Evolutionary conservation across 176 grass and related monocot genomes (phyloP).

Genomic region (Rhynchospora breviuscula): DNA sequence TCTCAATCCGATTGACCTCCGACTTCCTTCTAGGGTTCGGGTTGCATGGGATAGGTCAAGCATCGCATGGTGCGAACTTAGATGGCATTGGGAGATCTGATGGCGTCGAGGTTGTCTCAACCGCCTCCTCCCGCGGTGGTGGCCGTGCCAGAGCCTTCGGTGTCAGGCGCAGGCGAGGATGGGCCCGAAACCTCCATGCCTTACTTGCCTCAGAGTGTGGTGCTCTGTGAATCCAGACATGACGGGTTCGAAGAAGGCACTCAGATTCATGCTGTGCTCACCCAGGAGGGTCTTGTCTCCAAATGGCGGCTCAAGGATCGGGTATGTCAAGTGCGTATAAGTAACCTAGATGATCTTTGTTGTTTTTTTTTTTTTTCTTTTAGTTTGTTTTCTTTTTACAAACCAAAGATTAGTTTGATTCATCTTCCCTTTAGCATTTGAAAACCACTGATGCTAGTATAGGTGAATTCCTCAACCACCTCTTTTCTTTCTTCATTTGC

Average conservation of each 20-base stretch:
- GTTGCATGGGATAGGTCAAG: conserved; percentile 21
- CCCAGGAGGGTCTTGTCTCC: conserved; percentile 70
- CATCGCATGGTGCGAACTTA: background rate
- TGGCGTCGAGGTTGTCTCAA: conserved; percentile 70
- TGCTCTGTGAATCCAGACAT: conserved; percentile 77
- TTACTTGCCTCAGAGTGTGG: conserved; percentile 60
- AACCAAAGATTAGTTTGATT: background rate
- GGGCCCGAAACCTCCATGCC: conserved; percentile 27
- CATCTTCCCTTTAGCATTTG: background rate
- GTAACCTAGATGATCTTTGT: background rate
- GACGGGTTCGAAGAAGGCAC: conserved; percentile 62
- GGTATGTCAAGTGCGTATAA: conserved; percentile 37
- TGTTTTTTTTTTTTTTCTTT: background rate
- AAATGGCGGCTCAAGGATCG: conserved; percentile 92
- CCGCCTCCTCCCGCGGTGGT: conserved; percentile 30
- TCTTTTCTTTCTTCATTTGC: background rate
- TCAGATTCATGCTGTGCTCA: conserved; percentile 37
- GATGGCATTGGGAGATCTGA: conserved; percentile 99
- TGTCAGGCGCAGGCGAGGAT: background rate
- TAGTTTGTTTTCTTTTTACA: too few relatives aligned
- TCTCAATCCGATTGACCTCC: background rate
- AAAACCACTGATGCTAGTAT: background rate
- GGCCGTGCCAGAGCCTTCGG: conserved; percentile 21
- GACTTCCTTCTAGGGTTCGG: background rate
- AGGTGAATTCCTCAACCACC: too few relatives aligned